Conservation (phyloP, 148 eudicot genomes). For the Rhododendron griersonianum region DNA sequence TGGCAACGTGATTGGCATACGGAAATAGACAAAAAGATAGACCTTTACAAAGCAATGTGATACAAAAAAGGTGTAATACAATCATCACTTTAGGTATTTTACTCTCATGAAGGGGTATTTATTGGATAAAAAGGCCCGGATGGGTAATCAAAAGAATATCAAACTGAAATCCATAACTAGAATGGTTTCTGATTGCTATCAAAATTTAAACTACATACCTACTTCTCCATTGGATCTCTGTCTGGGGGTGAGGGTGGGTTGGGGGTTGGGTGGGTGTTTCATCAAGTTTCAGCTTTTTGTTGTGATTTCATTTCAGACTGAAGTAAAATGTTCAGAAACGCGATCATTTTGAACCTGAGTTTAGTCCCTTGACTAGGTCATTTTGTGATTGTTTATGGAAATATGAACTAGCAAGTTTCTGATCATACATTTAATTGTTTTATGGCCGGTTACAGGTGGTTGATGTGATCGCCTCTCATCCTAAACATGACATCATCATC, state of each 20-base stretch:
- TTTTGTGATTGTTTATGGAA: background rate
- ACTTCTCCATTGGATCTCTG: background rate
- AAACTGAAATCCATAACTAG: background rate
- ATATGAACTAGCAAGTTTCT: slow-evolving; percentile 13
- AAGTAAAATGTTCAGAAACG: background rate
- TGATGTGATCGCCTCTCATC: slow-evolving; percentile 59
- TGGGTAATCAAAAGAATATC: background rate
- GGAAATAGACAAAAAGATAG: background rate
- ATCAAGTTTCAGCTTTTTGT: background rate
- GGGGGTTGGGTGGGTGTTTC: too few relatives aligned
- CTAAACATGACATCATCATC: slow-evolving; percentile 59
- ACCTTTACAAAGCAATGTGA: background rate
- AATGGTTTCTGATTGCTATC: background rate
- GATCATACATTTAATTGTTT: background rate
- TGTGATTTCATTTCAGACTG: background rate
- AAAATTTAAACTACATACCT: background rate
- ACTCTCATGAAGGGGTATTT: background rate
- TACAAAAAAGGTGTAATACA: background rate
- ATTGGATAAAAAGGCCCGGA: background rate
- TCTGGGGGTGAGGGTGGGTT: background rate
- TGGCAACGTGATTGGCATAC: background rate
- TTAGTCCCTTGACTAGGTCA: background rate
- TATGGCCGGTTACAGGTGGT: slow-evolving; percentile 42
- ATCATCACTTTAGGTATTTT: background rate
- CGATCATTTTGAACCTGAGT: background rate